A percentile compares a stretch with the other conserved stretches of the same genome.
Evolutionary conservation across 345 rosid genomes (phyloP).

Genomic region (Linum trigynum): DNA sequence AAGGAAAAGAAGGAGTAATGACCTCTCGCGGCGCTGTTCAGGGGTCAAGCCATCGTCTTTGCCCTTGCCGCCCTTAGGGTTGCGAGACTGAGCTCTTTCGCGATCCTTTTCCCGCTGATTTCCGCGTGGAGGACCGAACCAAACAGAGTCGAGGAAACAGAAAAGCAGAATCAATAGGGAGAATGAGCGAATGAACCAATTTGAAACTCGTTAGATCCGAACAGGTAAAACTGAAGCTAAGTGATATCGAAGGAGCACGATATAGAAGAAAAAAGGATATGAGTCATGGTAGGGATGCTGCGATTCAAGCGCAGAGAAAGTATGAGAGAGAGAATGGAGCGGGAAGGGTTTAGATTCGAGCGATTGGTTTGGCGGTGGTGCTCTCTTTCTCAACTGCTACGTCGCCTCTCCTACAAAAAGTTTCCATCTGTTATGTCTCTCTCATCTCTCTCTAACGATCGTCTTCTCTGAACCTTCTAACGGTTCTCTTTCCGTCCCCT

Average conservation of each 20-base stretch:
- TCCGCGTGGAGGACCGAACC: constrained; percentile 35
- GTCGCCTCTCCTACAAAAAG: too few relatives aligned
- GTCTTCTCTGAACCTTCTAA: too few relatives aligned
- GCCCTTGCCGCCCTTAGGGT: constrained; percentile 14
- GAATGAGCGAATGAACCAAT: not conserved
- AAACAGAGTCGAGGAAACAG: not conserved
- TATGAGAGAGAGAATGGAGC: not conserved
- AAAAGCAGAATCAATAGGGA: not conserved
- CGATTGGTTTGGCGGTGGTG: not conserved
- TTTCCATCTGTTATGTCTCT: too few relatives aligned
- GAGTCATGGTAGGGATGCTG: constrained; percentile 4
- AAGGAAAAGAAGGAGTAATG: not conserved
- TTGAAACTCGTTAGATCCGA: too few relatives aligned
- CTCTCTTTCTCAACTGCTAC: too few relatives aligned
- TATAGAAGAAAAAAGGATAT: not conserved
- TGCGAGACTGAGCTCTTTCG: constrained; percentile 39
- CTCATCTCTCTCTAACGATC: too few relatives aligned
- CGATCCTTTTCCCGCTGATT: constrained; percentile 53
- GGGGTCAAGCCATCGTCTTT: constrained; percentile 49
- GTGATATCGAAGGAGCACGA: not conserved
- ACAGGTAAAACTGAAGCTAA: too few relatives aligned
- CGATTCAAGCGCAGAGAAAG: not conserved
- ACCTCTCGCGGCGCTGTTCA: constrained; percentile 58
- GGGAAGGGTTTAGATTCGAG: not conserved
- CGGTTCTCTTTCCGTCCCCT: too few relatives aligned